A percentile compares a stretch with the other conserved stretches of the same genome.
phyloP scores from a whole-genome alignment of 805 yeast species.

The Zygotorulaspora chibaensis region DNA sequence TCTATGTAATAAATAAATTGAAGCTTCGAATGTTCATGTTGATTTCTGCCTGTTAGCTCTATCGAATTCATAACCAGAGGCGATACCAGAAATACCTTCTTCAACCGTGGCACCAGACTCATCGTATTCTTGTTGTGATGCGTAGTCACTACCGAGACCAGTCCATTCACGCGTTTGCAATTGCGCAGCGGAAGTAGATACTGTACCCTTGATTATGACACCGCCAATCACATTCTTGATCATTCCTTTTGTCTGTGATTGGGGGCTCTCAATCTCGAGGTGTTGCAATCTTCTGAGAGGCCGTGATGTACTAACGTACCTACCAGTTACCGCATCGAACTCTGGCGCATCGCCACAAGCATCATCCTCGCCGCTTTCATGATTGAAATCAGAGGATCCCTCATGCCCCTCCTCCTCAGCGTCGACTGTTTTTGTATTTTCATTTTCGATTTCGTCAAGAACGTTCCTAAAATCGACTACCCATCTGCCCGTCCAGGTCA shows the following conservation, averaged over 20 bases:
- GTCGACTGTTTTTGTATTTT: slow-evolving; percentile 14
- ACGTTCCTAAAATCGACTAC: slow-evolving; percentile 69
- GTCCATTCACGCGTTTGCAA: slow-evolving; percentile 77
- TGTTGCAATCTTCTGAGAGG: slow-evolving; percentile 71
- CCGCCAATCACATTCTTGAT: slow-evolving; percentile 55
- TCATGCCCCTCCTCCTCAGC: too few relatives aligned
- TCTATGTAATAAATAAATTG: neutral
- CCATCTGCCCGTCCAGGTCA: slow-evolving; percentile 94
- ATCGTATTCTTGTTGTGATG: slow-evolving; percentile 40
- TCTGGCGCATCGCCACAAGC: slow-evolving; percentile 61
- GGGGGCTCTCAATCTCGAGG: slow-evolving; percentile 51
- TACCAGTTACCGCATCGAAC: slow-evolving; percentile 87
- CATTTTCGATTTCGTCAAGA: slow-evolving; percentile 36
- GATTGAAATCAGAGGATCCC: slow-evolving; percentile 5
- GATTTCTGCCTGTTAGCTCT: neutral
- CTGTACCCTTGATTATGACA: slow-evolving; percentile 67
- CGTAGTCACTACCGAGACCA: slow-evolving; percentile 86
- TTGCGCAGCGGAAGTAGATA: slow-evolving; percentile 80
- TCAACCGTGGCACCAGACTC: slow-evolving; percentile 76
- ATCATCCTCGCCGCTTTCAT: slow-evolving; percentile 15
- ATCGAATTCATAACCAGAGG: slow-evolving; percentile 70
- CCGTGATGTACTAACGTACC: slow-evolving; percentile 57
- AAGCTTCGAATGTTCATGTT: neutral
- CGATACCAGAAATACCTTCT: slow-evolving; percentile 82
- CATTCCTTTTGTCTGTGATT: slow-evolving; percentile 34